Conservation (phyloP, 495 filamentous ascomycete genomes). For the Choiromyces venosus region DNA sequence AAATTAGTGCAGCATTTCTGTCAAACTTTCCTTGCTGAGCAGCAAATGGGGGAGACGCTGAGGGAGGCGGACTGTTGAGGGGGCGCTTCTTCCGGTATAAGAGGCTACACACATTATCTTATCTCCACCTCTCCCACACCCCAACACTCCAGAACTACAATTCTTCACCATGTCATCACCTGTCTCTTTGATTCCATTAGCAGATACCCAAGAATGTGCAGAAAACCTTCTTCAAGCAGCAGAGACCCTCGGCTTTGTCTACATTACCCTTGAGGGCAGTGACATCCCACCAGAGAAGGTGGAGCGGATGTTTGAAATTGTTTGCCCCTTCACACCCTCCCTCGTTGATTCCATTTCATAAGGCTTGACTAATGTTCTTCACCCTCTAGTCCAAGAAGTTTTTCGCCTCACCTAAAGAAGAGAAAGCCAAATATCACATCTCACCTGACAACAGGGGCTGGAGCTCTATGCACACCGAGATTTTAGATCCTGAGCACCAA, state of each 20-base stretch:
- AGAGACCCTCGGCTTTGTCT: slow-evolving; percentile 77
- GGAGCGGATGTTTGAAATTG: slow-evolving; percentile 68
- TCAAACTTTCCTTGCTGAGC: too few relatives aligned
- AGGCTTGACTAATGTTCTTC: slow-evolving; percentile 10
- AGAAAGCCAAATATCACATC: slow-evolving; percentile 71
- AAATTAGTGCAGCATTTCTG: too few relatives aligned
- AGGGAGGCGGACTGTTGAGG: too few relatives aligned
- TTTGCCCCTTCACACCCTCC: slow-evolving; percentile 43
- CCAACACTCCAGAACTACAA: not conserved
- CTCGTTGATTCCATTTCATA: not conserved
- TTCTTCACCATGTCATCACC: slow-evolving; percentile 30
- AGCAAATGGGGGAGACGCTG: too few relatives aligned
- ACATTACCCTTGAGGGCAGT: slow-evolving; percentile 65
- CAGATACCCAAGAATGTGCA: slow-evolving; percentile 54
- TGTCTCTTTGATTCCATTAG: slow-evolving; percentile 80
- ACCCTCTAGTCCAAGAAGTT: slow-evolving; percentile 63
- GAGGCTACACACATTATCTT: too few relatives aligned
- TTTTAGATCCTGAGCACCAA: slow-evolving; percentile 76
- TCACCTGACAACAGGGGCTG: slow-evolving; percentile 79
- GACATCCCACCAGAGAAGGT: slow-evolving; percentile 65
- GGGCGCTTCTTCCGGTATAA: too few relatives aligned
- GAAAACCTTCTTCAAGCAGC: slow-evolving; percentile 73
- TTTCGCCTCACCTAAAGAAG: slow-evolving; percentile 63
- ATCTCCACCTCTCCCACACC: not conserved
- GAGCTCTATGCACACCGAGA: slow-evolving; percentile 83